Evolutionary conservation across 2,329 filamentous ascomycete species (phyloP).

Genomic region (Xylaria arbuscula): DNA sequence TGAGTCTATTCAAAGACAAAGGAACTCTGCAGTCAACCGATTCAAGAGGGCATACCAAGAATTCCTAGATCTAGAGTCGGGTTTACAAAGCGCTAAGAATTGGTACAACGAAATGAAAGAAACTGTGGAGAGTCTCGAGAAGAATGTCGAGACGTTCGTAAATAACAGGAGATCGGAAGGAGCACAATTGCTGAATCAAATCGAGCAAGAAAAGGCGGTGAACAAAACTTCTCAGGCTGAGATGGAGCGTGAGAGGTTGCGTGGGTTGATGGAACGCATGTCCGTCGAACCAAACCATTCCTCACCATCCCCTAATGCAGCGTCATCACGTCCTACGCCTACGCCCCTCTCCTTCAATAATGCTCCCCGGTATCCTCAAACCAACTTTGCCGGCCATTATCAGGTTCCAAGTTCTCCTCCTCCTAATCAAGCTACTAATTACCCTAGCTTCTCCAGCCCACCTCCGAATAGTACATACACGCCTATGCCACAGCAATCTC

Average conservation of each 20-base stretch:
- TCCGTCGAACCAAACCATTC: constrained; percentile 75
- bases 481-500: constrained; percentile 49
- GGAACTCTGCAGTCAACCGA: constrained; percentile 81
- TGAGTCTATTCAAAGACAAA: constrained; percentile 85
- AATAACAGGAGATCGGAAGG: constrained; percentile 94
- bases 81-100: constrained; percentile 85
- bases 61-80: constrained; percentile 88
- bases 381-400: constrained; percentile 67
- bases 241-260: constrained; percentile 84
- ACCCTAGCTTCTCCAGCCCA: constrained; percentile 59
- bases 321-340: constrained; percentile 55
- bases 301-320: constrained; percentile 54
- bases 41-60: constrained; percentile 94
- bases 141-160: constrained; percentile 97
- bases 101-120: constrained; percentile 98
- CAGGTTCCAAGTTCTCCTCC: constrained; percentile 68
- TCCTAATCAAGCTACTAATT: constrained; percentile 57
- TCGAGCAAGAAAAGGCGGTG: constrained; percentile 80
- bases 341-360: constrained; percentile 61
- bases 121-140: constrained; percentile 88
- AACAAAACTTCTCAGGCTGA: constrained; percentile 74
- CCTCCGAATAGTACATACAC: constrained; percentile 50
- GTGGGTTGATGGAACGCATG: constrained; percentile 94
- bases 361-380: constrained; percentile 63
- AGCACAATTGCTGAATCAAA: constrained; percentile 86